Evolutionary conservation across 495 filamentous ascomycete species (phyloP).

Genomic region (Ramalina peruviana): DNA sequence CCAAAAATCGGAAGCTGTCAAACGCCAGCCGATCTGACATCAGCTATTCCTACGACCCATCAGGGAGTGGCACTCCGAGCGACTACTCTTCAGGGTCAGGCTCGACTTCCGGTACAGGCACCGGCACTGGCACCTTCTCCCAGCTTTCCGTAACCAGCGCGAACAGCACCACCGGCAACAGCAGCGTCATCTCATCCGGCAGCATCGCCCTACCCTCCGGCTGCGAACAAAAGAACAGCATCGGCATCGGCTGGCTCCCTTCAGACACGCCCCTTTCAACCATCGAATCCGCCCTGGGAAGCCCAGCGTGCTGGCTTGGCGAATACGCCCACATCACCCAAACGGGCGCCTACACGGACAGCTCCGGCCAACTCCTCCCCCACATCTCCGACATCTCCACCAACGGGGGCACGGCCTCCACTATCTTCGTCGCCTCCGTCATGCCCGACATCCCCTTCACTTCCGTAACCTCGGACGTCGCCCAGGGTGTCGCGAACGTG

Average conservation of each 20-base stretch:
- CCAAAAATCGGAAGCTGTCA: background rate
- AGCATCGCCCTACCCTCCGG: slow-evolving; percentile 8
- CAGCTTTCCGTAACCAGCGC: background rate
- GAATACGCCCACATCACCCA: slow-evolving; percentile 12
- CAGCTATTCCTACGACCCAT: background rate
- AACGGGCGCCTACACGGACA: slow-evolving; percentile 3
- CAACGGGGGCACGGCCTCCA: slow-evolving; percentile 1
- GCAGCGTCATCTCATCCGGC: slow-evolving; percentile 3
- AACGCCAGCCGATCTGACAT: too few relatives aligned
- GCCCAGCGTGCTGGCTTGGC: slow-evolving; percentile 8
- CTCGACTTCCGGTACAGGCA: too few relatives aligned
- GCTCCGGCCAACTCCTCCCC: slow-evolving; percentile 2
- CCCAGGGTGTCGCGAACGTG: slow-evolving; percentile 1
- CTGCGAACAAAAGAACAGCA: slow-evolving; percentile 9
- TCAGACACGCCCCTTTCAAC: background rate
- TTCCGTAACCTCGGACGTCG: slow-evolving; percentile 1
- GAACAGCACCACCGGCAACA: background rate
- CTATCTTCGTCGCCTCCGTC: slow-evolving; percentile 14
- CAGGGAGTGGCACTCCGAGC: background rate
- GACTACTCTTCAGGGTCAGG: background rate
- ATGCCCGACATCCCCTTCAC: slow-evolving; percentile 9
- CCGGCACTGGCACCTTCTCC: background rate
- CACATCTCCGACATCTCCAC: slow-evolving; percentile 2
- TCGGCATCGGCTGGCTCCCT: slow-evolving; percentile 14
- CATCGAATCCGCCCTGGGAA: slow-evolving; percentile 1